Percentiles rank a stretch among this genome's conserved stretches.
Conservation (phyloP, 139 green algal genomes). For the Coelastrella sp. region DNA sequence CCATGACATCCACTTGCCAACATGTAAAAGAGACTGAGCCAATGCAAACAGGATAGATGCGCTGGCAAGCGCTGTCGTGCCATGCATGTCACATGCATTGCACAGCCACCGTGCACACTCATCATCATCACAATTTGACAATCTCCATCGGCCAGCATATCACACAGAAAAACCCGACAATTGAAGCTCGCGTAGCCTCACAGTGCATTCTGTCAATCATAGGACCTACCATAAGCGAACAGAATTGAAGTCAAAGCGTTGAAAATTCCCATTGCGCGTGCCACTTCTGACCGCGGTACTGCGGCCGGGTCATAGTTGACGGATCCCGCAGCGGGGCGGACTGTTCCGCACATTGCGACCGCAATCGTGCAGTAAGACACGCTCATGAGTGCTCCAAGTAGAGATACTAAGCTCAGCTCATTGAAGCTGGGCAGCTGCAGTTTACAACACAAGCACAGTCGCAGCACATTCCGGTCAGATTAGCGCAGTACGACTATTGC, state of each 20-base stretch:
- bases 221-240: conserved; percentile 60
- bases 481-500: neutral
- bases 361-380: conserved; percentile 67
- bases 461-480: neutral
- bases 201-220: too few relatives aligned
- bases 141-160: neutral
- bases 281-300: neutral
- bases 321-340: neutral
- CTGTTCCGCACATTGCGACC: conserved; percentile 33
- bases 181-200: too few relatives aligned
- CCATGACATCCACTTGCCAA: too few relatives aligned
- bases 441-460: neutral
- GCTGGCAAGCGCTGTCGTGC: too few relatives aligned
- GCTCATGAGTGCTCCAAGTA: conserved; percentile 60
- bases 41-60: too few relatives aligned
- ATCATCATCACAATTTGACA: neutral
- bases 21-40: too few relatives aligned
- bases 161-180: too few relatives aligned
- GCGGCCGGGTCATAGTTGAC: conserved; percentile 15
- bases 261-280: conserved; percentile 61
- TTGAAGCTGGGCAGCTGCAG: conserved; percentile 59
- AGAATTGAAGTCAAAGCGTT: conserved; percentile 65
- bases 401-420: conserved; percentile 45
- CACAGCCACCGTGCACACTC: too few relatives aligned
- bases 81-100: too few relatives aligned